Conservation (phyloP, 495 filamentous ascomycete species). For the Xylaria acuta region DNA sequence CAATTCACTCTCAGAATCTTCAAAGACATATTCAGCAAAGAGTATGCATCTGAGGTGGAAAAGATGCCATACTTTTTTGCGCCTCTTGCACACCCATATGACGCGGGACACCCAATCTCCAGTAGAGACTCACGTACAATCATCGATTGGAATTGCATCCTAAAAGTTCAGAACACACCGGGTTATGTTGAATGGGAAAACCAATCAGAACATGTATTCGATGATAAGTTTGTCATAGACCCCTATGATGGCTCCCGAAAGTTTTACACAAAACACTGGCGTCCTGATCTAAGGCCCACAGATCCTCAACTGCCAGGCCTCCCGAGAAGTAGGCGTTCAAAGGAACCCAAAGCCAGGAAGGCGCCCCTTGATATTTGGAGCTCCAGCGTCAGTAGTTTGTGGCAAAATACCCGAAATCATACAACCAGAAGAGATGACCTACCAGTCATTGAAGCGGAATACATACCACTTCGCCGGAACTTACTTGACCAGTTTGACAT, state of each 20-base stretch:
- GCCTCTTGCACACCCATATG: conserved; percentile 56
- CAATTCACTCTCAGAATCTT: conserved; percentile 78
- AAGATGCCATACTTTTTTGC: conserved; percentile 87
- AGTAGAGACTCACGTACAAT: conserved; percentile 41
- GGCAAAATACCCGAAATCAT: conserved; percentile 39
- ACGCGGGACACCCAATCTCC: conserved; percentile 33
- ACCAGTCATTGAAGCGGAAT: conserved; percentile 77
- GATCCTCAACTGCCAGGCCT: conserved; percentile 48
- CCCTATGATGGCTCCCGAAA: conserved; percentile 74
- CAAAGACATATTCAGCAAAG: conserved; percentile 88
- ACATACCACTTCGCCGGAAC: conserved; percentile 78
- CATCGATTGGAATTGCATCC: conserved; percentile 73
- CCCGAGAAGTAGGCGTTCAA: conserved; percentile 33
- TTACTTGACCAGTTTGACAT: conserved; percentile 68
- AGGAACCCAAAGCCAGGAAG: conserved; percentile 29
- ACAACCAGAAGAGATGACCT: conserved; percentile 63
- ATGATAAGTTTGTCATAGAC: conserved; percentile 74
- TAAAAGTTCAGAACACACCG: conserved; percentile 41
- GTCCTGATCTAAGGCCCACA: conserved; percentile 51
- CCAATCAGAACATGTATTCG: conserved; percentile 62
- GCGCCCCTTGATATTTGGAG: conserved; percentile 46
- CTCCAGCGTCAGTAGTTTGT: conserved; percentile 51
- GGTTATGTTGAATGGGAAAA: conserved; percentile 55
- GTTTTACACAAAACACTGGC: conserved; percentile 56
- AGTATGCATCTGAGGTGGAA: conserved; percentile 65